Evolutionary conservation across 805 yeast species (phyloP).

Genomic region (Lachancea sp.): DNA sequence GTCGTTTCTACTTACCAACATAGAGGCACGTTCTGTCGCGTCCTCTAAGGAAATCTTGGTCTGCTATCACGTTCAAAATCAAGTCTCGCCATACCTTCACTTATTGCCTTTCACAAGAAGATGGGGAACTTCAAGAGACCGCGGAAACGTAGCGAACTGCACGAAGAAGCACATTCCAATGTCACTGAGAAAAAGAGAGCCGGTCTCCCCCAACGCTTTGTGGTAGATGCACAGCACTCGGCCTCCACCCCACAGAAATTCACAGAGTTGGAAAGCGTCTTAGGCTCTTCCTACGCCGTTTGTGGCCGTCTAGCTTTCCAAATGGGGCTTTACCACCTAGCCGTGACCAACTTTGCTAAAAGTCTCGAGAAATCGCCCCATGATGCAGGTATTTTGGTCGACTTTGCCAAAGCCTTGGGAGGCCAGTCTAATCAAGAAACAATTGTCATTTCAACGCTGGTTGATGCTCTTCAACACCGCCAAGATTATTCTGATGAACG

Average conservation of each 20-base stretch:
- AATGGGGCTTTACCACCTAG: constrained; percentile 16
- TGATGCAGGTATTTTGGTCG: constrained; percentile 3
- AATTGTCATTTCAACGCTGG: constrained; percentile 3
- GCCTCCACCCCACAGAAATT: not conserved
- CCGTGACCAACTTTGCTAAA: constrained; percentile 15
- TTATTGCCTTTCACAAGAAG: not conserved
- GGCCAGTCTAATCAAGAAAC: not conserved
- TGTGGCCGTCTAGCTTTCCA: constrained; percentile 24
- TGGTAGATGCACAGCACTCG: not conserved
- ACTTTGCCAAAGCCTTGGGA: constrained; percentile 7
- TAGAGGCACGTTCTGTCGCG: no score
- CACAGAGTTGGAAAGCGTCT: constrained; percentile 1
- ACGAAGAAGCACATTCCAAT: not conserved
- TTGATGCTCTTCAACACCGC: constrained; percentile 1
- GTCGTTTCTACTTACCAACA: no score
- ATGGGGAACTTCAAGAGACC: not conserved
- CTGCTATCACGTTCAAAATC: no score
- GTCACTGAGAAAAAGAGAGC: no score
- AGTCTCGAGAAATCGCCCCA: constrained; percentile 10
- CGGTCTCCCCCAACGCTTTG: no score
- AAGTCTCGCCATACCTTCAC: no score
- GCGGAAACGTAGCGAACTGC: not conserved
- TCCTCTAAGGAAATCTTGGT: no score
- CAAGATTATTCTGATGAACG: constrained; percentile 3
- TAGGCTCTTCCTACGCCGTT: constrained; percentile 3